Evolutionary conservation across 345 rosid genomes (phyloP).

Genomic region (Moricandia moricandioides): DNA sequence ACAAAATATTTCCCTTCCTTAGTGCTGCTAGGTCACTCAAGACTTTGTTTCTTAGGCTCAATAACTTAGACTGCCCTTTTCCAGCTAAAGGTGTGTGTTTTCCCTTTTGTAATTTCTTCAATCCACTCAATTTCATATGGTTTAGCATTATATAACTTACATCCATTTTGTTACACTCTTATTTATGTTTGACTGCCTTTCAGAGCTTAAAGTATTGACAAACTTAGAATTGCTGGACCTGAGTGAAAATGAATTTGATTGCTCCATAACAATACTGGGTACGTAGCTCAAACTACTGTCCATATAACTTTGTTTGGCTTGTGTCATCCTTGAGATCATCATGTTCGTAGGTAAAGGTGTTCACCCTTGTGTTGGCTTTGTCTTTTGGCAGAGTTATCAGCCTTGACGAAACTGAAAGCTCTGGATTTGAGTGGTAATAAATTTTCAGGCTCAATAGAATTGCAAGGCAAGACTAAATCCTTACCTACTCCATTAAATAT

Average conservation of each 20-base stretch:
- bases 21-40: too few species aligned
- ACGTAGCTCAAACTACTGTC: not conserved
- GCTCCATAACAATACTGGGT: not conserved
- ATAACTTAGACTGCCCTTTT: too few species aligned
- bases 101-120: too few species aligned
- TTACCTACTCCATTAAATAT: not conserved
- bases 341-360: not conserved
- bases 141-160: too few species aligned
- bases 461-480: not conserved
- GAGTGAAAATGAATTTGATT: not conserved
- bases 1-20: too few species aligned
- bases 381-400: not conserved
- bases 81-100: too few species aligned
- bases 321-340: not conserved
- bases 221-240: not conserved
- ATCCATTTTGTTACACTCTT: not conserved
- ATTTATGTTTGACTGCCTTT: not conserved
- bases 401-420: not conserved
- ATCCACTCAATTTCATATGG: too few species aligned
- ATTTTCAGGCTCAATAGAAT: not conserved
- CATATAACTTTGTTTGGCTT: not conserved
- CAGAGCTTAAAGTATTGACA: not conserved
- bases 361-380: not conserved
- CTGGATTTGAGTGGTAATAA: conserved; percentile 1
- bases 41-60: too few species aligned